Evolutionary conservation across 192 early-diverging fungal species (phyloP), one percentile per base, ranked within the genome.

Genomic region (Spinellus fusiger): DNA sequence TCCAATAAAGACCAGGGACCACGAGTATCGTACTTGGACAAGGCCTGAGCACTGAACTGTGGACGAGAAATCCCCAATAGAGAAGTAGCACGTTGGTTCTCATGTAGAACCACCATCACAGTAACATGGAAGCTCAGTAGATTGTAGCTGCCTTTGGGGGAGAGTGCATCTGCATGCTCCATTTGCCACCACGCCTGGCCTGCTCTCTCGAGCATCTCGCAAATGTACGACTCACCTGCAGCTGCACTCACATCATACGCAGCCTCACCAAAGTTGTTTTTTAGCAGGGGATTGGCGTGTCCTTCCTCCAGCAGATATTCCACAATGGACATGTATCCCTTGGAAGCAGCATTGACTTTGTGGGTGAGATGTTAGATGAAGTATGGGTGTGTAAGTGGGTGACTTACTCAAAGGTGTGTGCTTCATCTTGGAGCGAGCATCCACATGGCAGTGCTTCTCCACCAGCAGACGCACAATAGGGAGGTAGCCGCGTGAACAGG

Each of bases 221-320:
- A 90, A 29, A 89, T 78, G 64, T 84, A 77, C 6, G 79, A 58
- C 54, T 89, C 79, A 33, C 82, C 78, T 40, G 76, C 73, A 37
- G 80, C 84, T 2, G 90, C 86, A 13, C 88, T 88, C 18, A 84
- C 79, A 70, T 91, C 87, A 70, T 90, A 90, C 1, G 90, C 90
- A 1, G 78, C 72, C 52, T 93, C 90, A 2, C 79, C 87, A 64
- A 86, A 78, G 0, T 64, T 80, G 32, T 87, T 90, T 44, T 79
- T 81, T 7, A 85, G 56, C 3, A 86, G 57, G 0, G 89, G 86
- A 44, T 90, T 78, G 4, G 87, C 84, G 27, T 62, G 52, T 26
- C 76, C 68, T 44, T 76, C 66, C 13, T 85, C 65, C 53, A 93
- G 70, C 48, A 93, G 74, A 52, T 79, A 82, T 32, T 86, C 68